Evolutionary conservation across 805 yeast genomes (phyloP).

Genomic region (Jamesozyma spencerorum): DNA sequence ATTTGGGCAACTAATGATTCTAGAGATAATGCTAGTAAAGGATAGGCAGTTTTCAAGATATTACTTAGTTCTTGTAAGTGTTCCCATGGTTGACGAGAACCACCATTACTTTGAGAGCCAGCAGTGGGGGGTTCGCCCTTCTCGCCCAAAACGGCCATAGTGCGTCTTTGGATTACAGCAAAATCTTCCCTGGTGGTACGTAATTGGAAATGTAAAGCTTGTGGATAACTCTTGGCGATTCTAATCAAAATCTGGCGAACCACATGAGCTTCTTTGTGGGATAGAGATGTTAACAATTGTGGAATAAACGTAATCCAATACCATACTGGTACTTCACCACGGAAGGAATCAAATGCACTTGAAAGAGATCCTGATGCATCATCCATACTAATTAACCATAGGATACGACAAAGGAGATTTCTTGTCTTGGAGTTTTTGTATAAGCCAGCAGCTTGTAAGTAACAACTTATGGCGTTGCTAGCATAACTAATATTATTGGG

Average conservation of each 20-base stretch:
- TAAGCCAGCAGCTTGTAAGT: constrained; percentile 93
- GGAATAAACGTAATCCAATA: constrained; percentile 98
- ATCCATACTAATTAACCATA: constrained; percentile 90
- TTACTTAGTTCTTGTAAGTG: constrained; percentile 89
- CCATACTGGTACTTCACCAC: constrained; percentile 98
- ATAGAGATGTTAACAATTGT: constrained; percentile 77
- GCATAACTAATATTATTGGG: constrained; percentile 77
- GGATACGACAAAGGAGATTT: constrained; percentile 73
- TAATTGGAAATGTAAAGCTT: constrained; percentile 91
- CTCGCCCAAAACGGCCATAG: constrained; percentile 37
- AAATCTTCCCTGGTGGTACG: constrained; percentile 93
- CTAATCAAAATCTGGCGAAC: constrained; percentile 82
- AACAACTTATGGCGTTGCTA: constrained; percentile 89
- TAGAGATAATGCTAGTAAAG: constrained; percentile 79
- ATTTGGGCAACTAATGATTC: constrained; percentile 96
- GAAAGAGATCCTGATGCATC: constrained; percentile 74
- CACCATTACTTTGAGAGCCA: constrained; percentile 10
- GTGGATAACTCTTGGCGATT: constrained; percentile 95
- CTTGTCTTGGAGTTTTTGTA: constrained; percentile 90
- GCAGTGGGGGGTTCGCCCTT: constrained; percentile 13
- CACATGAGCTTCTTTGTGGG: constrained; percentile 83
- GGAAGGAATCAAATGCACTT: constrained; percentile 80
- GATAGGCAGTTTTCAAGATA: constrained; percentile 92
- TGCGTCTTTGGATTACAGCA: constrained; percentile 76
- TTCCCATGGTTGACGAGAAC: constrained; percentile 79